Evolutionary conservation across 345 rosid genomes (phyloP).

Genomic region (Eucalyptus cloeziana): DNA sequence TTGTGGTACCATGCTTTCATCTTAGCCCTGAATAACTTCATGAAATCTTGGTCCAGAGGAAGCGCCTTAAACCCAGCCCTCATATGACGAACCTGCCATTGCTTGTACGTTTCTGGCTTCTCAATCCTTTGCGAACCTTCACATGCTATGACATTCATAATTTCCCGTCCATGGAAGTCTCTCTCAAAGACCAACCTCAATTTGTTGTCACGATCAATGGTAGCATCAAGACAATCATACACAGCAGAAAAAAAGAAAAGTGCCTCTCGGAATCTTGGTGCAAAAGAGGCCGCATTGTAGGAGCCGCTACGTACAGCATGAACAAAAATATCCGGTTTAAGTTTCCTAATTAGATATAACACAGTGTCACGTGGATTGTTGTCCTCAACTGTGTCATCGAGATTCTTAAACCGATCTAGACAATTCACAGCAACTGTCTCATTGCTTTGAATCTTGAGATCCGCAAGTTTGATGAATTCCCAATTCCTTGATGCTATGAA

Average conservation of each 20-base stretch:
- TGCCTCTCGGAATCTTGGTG: constrained; percentile 19
- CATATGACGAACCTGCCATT: constrained; percentile 14
- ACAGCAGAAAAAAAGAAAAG: constrained; percentile 1
- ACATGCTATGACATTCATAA: constrained; percentile 14
- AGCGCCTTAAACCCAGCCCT: constrained; percentile 2
- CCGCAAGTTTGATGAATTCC: not conserved
- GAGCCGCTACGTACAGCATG: constrained; percentile 9
- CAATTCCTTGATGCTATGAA: too few species aligned
- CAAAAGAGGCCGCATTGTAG: constrained; percentile 11
- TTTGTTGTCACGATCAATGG: not conserved
- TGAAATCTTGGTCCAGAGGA: too few species aligned
- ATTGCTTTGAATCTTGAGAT: not conserved
- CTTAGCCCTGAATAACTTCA: too few species aligned
- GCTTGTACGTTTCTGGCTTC: constrained; percentile 9
- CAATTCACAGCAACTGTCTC: not conserved
- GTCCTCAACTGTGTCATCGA: too few species aligned
- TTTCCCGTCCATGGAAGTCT: constrained; percentile 8
- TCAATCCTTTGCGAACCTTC: constrained; percentile 10
- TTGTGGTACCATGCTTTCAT: too few species aligned
- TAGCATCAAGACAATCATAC: constrained; percentile 8
- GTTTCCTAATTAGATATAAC: not conserved
- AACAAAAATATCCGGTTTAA: constrained; percentile 5
- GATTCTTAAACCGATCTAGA: too few species aligned
- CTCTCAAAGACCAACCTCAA: constrained; percentile 12
- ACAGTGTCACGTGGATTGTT: too few species aligned